A percentile compares a stretch with the other conserved stretches of the same genome.
phyloP scores from a whole-genome alignment of 305 asterid genomes.

The Fraxinus sp. region DNA sequence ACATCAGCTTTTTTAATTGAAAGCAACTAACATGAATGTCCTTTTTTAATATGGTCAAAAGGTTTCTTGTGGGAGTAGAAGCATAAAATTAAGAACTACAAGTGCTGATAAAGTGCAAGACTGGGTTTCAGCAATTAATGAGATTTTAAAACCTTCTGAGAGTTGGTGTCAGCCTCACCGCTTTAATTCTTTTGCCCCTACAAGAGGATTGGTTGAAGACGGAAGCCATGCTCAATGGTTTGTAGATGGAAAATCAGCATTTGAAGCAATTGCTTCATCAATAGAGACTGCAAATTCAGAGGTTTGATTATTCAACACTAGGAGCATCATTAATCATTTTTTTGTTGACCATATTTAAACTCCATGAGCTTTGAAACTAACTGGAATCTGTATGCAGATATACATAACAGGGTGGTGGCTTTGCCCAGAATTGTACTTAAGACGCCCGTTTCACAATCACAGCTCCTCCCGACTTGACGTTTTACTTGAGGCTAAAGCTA shows the following conservation, averaged over 20 bases:
- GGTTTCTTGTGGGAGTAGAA: conserved; percentile 70
- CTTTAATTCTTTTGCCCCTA: conserved; percentile 82
- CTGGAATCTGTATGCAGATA: conserved; percentile 48
- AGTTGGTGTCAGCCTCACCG: conserved; percentile 88
- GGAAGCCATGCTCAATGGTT: conserved; percentile 97
- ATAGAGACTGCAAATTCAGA: conserved; percentile 82
- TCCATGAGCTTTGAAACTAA: conserved; percentile 25
- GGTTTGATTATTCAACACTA: conserved; percentile 41
- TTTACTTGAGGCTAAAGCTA: conserved; percentile 85
- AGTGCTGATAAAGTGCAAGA: conserved; percentile 59
- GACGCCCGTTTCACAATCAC: conserved; percentile 73
- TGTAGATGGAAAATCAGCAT: conserved; percentile 83
- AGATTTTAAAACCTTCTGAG: conserved; percentile 54
- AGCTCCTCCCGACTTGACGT: conserved; percentile 73
- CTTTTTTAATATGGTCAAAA: conserved; percentile 34
- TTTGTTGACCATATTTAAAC: conserved; percentile 6
- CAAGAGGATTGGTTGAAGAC: conserved; percentile 74
- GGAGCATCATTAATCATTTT: not conserved
- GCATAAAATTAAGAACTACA: conserved; percentile 61
- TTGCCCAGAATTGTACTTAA: conserved; percentile 89
- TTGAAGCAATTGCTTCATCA: conserved; percentile 86
- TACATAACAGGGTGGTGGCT: conserved; percentile 99
- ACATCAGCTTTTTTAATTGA: not conserved
- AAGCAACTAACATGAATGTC: conserved; percentile 19
- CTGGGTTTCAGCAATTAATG: conserved; percentile 81